Evolutionary conservation across 495 filamentous ascomycete genomes (phyloP), one percentile per base, ranked within the genome.

Genomic region (Penicillium turbatum): DNA sequence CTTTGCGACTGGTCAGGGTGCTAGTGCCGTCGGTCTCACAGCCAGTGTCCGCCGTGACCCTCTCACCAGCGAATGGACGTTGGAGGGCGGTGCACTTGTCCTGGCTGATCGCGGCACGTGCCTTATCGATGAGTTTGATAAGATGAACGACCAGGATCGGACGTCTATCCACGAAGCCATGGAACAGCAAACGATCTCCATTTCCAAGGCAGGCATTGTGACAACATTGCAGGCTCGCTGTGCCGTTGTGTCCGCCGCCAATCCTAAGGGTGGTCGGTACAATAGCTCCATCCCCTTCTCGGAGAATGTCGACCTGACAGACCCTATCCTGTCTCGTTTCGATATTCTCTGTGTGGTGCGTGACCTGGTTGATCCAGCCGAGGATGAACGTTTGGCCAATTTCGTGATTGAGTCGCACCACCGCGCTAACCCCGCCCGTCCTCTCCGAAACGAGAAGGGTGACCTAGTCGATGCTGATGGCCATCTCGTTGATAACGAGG

Each of bases 141-240:
- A 99, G 79, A 99, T 99, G 95, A 99, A 99, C 72, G 95, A 99
- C 67, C 90, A 97, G 62, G 95, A 99, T 68, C 79, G 93, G 38
- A 99, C 95, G 1, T 95, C 89, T 19, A 99, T 99, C 67, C 95
- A 99, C 79, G 95, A 99, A 78, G 95, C 95, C 53, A 99, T 99
- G 95, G 95, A 99, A 70, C 95, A 99, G 71, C 95, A 99, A 68
- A 97, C 95, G n/a, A 99, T 99, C 60, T 99, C 95, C 48, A 97
- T 99, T 70, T 96, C 90, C 53, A 99, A 99, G 70, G 95, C 95
- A 6, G 95, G 95, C 67, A 99, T 99, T 53, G 95, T 99, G 19
- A 97, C 95, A 0, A 97, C 95, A 1, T 77, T 99, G 3, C 93
- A 99, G 66, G 95, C 95, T n/a, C 86, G 95, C 46, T 99, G 95